phyloP scores from a whole-genome alignment of 257 asterid species.

The Jacaranda copaia region DNA sequence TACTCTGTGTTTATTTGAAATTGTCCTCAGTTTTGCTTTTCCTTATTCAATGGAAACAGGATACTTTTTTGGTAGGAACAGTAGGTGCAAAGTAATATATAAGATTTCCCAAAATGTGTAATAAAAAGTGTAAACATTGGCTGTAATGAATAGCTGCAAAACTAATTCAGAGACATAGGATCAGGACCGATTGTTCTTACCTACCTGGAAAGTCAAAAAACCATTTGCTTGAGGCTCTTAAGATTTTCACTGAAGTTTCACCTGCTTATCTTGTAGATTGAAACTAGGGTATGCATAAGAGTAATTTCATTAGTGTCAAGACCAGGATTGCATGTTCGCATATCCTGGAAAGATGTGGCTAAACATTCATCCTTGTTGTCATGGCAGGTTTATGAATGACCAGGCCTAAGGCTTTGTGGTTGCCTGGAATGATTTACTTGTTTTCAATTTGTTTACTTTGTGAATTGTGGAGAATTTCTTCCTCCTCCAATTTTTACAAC shows the following conservation, averaged over 20 bases:
- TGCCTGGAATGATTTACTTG: no score
- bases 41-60: conserved; percentile 6
- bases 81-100: conserved; percentile 23
- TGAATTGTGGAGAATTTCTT: neutral
- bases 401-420: no score
- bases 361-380: neutral
- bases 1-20: neutral
- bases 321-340: neutral
- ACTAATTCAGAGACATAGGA: neutral
- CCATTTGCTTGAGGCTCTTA: conserved; percentile 1
- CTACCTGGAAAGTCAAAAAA: neutral
- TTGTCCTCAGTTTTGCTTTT: neutral
- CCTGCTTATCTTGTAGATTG: conserved; percentile 23
- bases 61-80: conserved; percentile 11
- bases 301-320: conserved; percentile 5
- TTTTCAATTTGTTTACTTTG: no score
- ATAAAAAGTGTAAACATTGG: neutral
- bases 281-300: neutral
- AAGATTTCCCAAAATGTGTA: neutral
- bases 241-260: neutral
- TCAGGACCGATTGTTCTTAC: neutral
- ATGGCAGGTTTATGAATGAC: neutral
- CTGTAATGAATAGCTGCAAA: neutral
- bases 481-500: neutral
- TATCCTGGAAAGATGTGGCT: neutral